These are phyloP conservation scores for Halophytophthora polymorphica DNA, from an alignment of 352 stramenopile genomes.

Conservation along the genomic window DNA sequence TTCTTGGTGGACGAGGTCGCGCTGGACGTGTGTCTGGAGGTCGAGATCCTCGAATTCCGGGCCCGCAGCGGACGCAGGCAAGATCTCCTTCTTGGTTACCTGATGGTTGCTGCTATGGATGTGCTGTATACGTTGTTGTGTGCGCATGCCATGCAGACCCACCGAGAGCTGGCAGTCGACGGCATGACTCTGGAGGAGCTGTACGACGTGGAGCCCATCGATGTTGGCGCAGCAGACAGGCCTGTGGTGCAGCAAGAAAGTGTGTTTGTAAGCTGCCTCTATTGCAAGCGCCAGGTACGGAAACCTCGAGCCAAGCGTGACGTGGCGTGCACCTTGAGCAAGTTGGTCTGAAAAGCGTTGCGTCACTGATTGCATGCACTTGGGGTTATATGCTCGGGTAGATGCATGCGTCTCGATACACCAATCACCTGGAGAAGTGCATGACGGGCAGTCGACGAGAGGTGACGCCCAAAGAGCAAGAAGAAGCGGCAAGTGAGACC, in stretches of 20 bases:
- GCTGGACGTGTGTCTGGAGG: conserved; percentile 71
- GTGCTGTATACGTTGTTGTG: not conserved
- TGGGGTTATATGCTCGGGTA: conserved; percentile 8
- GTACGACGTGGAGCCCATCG: conserved; percentile 64
- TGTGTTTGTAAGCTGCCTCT: conserved; percentile 55
- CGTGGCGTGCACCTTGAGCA: too few species aligned
- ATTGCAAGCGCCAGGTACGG: conserved; percentile 62
- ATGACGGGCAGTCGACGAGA: conserved; percentile 54
- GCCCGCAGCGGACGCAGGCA: too few species aligned
- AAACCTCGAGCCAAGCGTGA: not conserved
- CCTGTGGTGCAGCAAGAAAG: conserved; percentile 46
- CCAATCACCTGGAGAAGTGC: conserved; percentile 73
- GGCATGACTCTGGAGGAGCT: conserved; percentile 69
- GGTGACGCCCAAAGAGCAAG: conserved; percentile 29
- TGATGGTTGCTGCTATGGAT: not conserved
- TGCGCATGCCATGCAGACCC: conserved; percentile 34
- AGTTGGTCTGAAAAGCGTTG: not conserved
- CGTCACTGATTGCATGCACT: not conserved
- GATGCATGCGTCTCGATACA: conserved; percentile 70
- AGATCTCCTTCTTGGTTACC: not conserved
- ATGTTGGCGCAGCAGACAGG: conserved; percentile 12
- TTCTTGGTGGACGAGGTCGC: conserved; percentile 61
- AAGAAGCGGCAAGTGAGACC: conserved; percentile 31
- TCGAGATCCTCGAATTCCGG: conserved; percentile 1
- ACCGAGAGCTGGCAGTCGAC: conserved; percentile 53